These are phyloP conservation scores for Capronia americana DNA, from an alignment of 2,329 filamentous ascomycete species.

Conservation along the genomic window DNA sequence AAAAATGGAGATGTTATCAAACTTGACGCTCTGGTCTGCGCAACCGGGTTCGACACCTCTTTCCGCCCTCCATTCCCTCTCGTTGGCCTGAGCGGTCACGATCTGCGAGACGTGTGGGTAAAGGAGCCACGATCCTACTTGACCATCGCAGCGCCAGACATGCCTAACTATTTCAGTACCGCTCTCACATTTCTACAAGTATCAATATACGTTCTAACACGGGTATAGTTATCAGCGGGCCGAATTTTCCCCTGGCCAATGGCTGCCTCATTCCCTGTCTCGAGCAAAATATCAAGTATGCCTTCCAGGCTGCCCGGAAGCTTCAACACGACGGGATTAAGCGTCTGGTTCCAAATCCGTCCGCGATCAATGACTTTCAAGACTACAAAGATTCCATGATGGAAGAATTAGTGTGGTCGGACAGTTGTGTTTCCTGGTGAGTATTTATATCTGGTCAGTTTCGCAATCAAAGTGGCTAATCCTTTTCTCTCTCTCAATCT, in stretches of 20 bases:
- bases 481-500: not conserved
- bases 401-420: slow-evolving; percentile 24
- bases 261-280: slow-evolving; percentile 43
- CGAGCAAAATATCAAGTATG: slow-evolving; percentile 46
- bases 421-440: slow-evolving; percentile 22
- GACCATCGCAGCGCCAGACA: slow-evolving; percentile 52
- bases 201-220: not conserved
- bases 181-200: not conserved
- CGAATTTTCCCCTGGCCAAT: slow-evolving; percentile 41
- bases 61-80: slow-evolving; percentile 45
- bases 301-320: slow-evolving; percentile 45
- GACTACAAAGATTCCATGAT: slow-evolving; percentile 24
- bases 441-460: not conserved
- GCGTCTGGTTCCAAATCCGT: slow-evolving; percentile 40
- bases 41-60: slow-evolving; percentile 48
- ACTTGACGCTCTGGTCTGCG: slow-evolving; percentile 45
- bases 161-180: slow-evolving; percentile 48
- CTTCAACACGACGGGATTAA: slow-evolving; percentile 48
- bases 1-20: slow-evolving; percentile 42
- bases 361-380: slow-evolving; percentile 33
- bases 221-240: slow-evolving; percentile 41
- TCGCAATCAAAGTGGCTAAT: no score
- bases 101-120: slow-evolving; percentile 41
- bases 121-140: slow-evolving; percentile 53
- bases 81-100: slow-evolving; percentile 39